Evolutionary conservation across 176 grass and related monocot species (phyloP).

Genomic region (Melocanna baccifera): DNA sequence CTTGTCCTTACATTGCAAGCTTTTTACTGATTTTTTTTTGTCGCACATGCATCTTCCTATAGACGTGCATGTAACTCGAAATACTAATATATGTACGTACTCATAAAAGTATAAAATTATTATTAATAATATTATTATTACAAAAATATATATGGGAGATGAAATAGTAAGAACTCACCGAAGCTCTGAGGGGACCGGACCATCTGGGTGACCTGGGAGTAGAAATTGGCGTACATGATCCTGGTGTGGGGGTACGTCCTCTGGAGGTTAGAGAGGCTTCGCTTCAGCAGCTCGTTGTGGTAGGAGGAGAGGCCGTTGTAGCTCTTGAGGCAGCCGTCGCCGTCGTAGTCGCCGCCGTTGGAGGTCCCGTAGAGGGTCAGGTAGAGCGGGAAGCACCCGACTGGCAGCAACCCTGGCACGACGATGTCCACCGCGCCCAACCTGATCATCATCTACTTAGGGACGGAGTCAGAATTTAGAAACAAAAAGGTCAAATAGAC

Average conservation of each 20-base stretch:
- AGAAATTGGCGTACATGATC: constrained; percentile 71
- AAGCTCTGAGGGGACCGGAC: constrained; percentile 43
- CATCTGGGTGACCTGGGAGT: constrained; percentile 48
- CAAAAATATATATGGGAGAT: too few relatives aligned
- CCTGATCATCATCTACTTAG: constrained; percentile 4
- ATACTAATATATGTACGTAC: too few relatives aligned
- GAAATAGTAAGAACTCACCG: constrained; percentile 24
- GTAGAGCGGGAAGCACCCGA: constrained; percentile 63
- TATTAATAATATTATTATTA: too few relatives aligned
- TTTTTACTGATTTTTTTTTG: too few relatives aligned
- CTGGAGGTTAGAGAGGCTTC: constrained; percentile 39
- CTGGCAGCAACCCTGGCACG: constrained; percentile 55
- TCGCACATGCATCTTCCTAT: too few relatives aligned
- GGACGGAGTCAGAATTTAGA: too few relatives aligned
- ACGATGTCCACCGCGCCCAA: constrained; percentile 48
- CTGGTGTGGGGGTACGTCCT: constrained; percentile 40
- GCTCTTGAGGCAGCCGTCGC: constrained; percentile 52
- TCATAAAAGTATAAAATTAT: too few relatives aligned
- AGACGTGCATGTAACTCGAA: too few relatives aligned
- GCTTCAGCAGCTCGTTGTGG: constrained; percentile 57
- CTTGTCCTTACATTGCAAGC: too few relatives aligned
- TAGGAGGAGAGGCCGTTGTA: constrained; percentile 52
- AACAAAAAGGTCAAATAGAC: too few relatives aligned
- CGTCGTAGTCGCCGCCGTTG: constrained; percentile 43
- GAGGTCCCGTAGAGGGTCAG: constrained; percentile 53